phyloP scores from a whole-genome alignment of 2,329 filamentous ascomycete species.

The Raffaelea arxii region DNA sequence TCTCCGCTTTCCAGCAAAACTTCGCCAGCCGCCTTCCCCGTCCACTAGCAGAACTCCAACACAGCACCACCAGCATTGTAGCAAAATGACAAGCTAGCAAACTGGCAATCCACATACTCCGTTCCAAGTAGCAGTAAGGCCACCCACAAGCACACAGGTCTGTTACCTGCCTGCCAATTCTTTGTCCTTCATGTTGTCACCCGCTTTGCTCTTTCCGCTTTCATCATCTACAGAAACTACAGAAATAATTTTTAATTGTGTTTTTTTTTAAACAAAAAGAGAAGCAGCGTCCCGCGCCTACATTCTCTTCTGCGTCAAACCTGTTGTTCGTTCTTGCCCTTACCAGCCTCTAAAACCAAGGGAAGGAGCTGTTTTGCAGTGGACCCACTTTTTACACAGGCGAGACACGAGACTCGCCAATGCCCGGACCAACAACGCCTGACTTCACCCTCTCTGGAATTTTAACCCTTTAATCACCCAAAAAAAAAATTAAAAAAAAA shows the following conservation, averaged over 20 bases:
- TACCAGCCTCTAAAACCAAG: neutral
- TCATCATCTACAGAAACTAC: too few relatives aligned
- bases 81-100: too few relatives aligned
- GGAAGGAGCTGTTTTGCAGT: neutral
- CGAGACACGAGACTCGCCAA: neutral
- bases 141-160: too few relatives aligned
- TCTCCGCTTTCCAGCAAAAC: conserved; percentile 4
- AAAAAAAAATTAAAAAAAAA: too few relatives aligned
- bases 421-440: too few relatives aligned
- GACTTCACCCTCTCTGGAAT: neutral
- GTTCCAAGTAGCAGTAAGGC: neutral
- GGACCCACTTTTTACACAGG: neutral
- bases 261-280: too few relatives aligned
- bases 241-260: too few relatives aligned
- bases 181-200: neutral
- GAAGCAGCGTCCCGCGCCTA: too few relatives aligned
- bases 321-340: neutral
- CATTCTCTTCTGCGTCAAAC: neutral
- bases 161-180: too few relatives aligned
- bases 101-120: too few relatives aligned
- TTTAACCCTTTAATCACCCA: too few relatives aligned
- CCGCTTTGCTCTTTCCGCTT: neutral
- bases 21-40: neutral
- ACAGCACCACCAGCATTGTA: neutral
- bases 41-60: neutral